Base-by-base conservation (phyloP, 805 yeast species). In the Saccharomycopsis olivae region DNA sequence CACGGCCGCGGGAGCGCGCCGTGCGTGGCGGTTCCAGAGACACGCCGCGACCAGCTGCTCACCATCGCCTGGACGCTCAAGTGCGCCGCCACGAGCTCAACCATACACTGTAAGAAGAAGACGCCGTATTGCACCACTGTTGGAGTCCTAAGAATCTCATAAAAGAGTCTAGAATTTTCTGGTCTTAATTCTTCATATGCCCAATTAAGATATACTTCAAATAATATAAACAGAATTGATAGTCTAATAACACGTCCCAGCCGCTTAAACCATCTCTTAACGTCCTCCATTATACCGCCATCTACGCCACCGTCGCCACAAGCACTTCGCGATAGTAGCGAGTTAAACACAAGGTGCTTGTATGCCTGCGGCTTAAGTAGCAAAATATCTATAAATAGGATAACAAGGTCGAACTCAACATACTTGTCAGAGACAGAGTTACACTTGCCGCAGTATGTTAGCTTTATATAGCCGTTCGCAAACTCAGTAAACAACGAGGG, bases 21-120 rank as follows among this genome's bases (percentile, higher is more conserved):
- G 1, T 95, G 92, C 99, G 98, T 92, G 27, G 92, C 89, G 24
- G 92, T 65, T 87, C 88, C 88, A 25, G 92, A 66, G 15, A 92
- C 79, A 0, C 97, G 98, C 47, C 89, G 78, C 17, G 89, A 64
- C 53, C 82, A 85, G 29, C 89, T 78, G 1, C 84, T 74, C 32
- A 85, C 76, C 0, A 96, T 78, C 4, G 87, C 68, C 33, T 88
- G 54, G 1, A 87, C 67, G 0, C 95, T 80, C 8, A 78, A 68
- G 1, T 86, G 68, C 14, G 88, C 56, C 13, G 69, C 59, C 33
- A 58, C 60, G 1, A 65, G 55, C 30, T 65, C 68, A 2, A 49
- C 35, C 4, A 56, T 29, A 38, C 68, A 62, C 38, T 56, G 55
- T 3, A 52, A 31, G 17, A 62, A 44, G 43, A 66, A 65, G 38